Percentiles rank a stretch among this genome's conserved stretches.
Evolutionary conservation across 768 basidiomycete species (phyloP).

Genomic region (Naganishia vishniacii): DNA sequence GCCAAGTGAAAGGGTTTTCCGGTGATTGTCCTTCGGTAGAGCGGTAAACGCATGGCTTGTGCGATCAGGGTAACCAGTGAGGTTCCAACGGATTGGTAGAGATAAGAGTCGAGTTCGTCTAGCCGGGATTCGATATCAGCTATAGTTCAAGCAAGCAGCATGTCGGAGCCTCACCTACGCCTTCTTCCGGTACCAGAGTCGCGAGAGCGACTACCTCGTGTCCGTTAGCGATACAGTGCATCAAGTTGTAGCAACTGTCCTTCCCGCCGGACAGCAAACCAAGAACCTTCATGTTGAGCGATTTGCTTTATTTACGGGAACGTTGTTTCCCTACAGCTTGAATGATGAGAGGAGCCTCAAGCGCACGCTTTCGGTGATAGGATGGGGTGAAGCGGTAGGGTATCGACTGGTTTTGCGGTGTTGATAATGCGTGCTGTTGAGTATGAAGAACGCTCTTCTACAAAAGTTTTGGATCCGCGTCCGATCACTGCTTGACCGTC

Average conservation of each 20-base stretch:
- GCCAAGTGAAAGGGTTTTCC: slow-evolving; percentile 76
- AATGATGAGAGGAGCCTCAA: no score
- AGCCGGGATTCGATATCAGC: slow-evolving; percentile 22
- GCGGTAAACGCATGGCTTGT: slow-evolving; percentile 73
- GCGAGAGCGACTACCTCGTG: slow-evolving; percentile 85
- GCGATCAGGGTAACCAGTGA: slow-evolving; percentile 84
- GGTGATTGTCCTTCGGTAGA: slow-evolving; percentile 72
- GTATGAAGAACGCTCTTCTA: neutral
- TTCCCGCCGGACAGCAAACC: slow-evolving; percentile 95
- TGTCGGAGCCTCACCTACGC: slow-evolving; percentile 63
- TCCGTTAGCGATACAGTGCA: slow-evolving; percentile 78
- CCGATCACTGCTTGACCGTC: neutral
- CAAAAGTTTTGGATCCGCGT: neutral
- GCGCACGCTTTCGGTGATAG: no score
- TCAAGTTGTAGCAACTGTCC: slow-evolving; percentile 91
- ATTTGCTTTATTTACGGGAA: neutral
- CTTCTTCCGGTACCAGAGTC: slow-evolving; percentile 72
- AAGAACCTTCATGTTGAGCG: slow-evolving; percentile 60
- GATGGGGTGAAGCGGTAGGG: no score
- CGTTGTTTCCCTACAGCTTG: no score
- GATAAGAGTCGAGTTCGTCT: slow-evolving; percentile 98
- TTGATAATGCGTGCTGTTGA: no score
- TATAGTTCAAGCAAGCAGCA: neutral
- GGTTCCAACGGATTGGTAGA: slow-evolving; percentile 99
- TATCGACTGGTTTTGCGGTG: no score